phyloP scores from a whole-genome alignment of 1,284 basidiomycete species.

The Schizophyllum commune region DNA sequence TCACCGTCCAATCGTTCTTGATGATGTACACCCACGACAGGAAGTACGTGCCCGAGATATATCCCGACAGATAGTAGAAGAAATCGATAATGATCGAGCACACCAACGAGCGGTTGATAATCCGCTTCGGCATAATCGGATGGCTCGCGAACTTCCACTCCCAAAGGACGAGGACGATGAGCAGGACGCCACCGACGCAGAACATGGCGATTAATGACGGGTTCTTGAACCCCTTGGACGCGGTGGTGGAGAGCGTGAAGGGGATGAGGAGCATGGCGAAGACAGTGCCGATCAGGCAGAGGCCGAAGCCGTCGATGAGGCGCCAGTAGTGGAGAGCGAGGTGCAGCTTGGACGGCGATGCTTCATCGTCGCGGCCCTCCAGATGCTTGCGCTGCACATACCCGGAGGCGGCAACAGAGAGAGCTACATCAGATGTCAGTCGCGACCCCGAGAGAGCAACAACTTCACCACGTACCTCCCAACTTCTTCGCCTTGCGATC shows the following conservation, averaged over 20 bases:
- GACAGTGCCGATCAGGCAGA: constrained; percentile 46
- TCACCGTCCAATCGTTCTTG: constrained; percentile 24
- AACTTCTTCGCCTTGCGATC: constrained; percentile 33
- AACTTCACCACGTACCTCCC: constrained; percentile 16
- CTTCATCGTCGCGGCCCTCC: background rate
- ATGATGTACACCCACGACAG: constrained; percentile 33
- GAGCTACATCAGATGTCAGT: constrained; percentile 14
- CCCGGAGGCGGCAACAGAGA: constrained; percentile 29
- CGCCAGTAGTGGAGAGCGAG: constrained; percentile 13
- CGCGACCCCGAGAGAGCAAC: background rate
- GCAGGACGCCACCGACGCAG: constrained; percentile 26
- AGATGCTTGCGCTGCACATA: constrained; percentile 18
- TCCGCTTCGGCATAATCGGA: constrained; percentile 33
- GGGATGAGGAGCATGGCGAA: constrained; percentile 53
- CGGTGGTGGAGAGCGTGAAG: constrained; percentile 39
- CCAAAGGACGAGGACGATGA: constrained; percentile 29
- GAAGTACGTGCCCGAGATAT: constrained; percentile 31
- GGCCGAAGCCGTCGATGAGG: constrained; percentile 40
- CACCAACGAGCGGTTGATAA: constrained; percentile 41
- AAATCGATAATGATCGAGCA: constrained; percentile 48
- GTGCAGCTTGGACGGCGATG: constrained; percentile 1
- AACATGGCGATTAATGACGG: constrained; percentile 36
- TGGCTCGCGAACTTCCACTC: constrained; percentile 28
- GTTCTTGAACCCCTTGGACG: constrained; percentile 28
- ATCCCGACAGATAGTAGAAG: constrained; percentile 46